These are phyloP conservation scores for Glaciozyma martinii DNA, from an alignment of 768 basidiomycete species.

Conservation along the genomic window DNA sequence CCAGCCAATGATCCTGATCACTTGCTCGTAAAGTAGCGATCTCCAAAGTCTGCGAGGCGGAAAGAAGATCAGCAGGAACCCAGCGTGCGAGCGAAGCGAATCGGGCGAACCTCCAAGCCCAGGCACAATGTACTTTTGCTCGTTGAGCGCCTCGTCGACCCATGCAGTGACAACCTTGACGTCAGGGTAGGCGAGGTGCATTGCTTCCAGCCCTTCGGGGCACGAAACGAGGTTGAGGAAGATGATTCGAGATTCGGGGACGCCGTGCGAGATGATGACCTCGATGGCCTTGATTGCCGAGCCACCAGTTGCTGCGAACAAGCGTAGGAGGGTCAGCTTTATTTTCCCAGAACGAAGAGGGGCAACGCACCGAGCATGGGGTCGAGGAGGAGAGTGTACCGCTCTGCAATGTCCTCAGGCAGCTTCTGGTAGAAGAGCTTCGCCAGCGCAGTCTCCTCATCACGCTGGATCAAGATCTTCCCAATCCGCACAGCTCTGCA, in stretches of 20 bases:
- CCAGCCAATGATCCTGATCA: too few species aligned
- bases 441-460: constrained; percentile 85
- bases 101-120: constrained; percentile 17
- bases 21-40: too few species aligned
- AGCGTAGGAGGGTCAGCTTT: neutral
- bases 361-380: constrained; percentile 78
- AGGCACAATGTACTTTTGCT: constrained; percentile 33
- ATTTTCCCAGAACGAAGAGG: neutral
- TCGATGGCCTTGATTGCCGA: constrained; percentile 97
- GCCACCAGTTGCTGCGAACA: constrained; percentile 70
- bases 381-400: constrained; percentile 89
- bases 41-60: too few species aligned
- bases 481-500: constrained; percentile 58
- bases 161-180: constrained; percentile 35
- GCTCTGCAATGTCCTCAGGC: constrained; percentile 79
- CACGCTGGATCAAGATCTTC: constrained; percentile 97
- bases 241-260: constrained; percentile 68
- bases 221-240: constrained; percentile 37
- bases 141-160: constrained; percentile 35
- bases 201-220: constrained; percentile 34
- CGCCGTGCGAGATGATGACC: constrained; percentile 80
- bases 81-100: too few species aligned
- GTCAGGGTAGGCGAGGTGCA: constrained; percentile 29
- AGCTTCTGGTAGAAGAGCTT: constrained; percentile 73
- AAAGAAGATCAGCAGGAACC: too few species aligned